Evolutionary conservation across 257 asterid genomes (phyloP).

Genomic region (Galeopsis tetrahit): DNA sequence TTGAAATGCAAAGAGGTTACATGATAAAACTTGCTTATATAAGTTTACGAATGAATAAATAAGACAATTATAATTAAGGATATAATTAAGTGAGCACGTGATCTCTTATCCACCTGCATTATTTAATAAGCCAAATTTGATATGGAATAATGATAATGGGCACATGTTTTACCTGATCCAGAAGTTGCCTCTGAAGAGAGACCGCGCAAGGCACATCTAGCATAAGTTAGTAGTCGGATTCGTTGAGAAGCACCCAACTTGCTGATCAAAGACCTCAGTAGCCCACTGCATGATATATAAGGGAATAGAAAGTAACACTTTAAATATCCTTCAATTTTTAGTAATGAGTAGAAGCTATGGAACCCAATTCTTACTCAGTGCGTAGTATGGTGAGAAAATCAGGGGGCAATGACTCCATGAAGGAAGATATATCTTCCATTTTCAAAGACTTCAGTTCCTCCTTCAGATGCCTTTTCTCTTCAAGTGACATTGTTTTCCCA

Average conservation of each 20-base stretch:
- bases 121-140: background rate
- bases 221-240: conserved; percentile 71
- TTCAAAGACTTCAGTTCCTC: conserved; percentile 74
- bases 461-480: conserved; percentile 66
- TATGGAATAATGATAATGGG: background rate
- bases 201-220: conserved; percentile 76
- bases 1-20: too few relatives aligned
- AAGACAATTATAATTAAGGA: conserved; percentile 3
- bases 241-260: conserved; percentile 85
- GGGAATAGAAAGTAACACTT: background rate
- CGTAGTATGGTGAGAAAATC: conserved; percentile 80
- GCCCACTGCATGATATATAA: conserved; percentile 56
- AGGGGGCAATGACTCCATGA: conserved; percentile 89
- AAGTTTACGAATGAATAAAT: background rate
- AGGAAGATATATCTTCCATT: conserved; percentile 90
- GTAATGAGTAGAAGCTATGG: conserved; percentile 7
- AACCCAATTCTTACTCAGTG: conserved; percentile 65
- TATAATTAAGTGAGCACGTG: background rate
- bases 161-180: conserved; percentile 56
- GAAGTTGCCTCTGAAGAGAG: conserved; percentile 46
- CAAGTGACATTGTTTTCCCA: conserved; percentile 77
- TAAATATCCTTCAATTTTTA: conserved; percentile 16
- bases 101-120: conserved; percentile 8
- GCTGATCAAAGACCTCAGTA: conserved; percentile 82
- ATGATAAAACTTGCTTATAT: too few relatives aligned